Evolutionary conservation across 345 rosid genomes (phyloP), one percentile per base, ranked within the genome.

Genomic region (Gossypium anomalum): DNA sequence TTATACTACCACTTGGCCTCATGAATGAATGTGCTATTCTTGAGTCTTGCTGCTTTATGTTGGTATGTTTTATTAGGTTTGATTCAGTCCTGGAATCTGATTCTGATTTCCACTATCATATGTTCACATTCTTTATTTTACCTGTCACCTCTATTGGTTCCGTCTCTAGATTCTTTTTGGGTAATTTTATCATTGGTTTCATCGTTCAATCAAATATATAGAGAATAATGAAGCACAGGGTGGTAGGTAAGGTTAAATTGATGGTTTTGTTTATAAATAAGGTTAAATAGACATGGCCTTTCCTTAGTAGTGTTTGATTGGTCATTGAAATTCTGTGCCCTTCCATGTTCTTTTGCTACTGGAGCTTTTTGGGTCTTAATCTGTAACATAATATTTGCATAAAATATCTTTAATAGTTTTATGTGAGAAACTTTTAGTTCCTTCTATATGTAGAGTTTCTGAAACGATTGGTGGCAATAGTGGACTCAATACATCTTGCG

Each of bases 71-170:
- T 41, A 4, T 68, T 47, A 25, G 38, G 23, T 63, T 75, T 53
- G 13, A 66, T 73, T 55, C 69, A 13, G 27, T 66, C 34, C 44
- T 19, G 77, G 83, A 73, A 78, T 81, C 81, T 71, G 52, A 65
- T 78, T 79, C 85, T 73, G 58, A 8, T 72, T 60, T 65, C 23
- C 48, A n/a, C 17, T 60, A 64, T 79, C 55, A 67, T 70, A 23
- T 17, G 13, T 29, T 53, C 71, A 8, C 51, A 41, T 66, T 71
- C 38, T 38, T 15, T 13, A 3, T 48, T 22, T 68, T 65, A 15
- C 22, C 19, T 44, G 15, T 61, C 44, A 13, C 10, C 43, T 44
- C 56, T 22, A 7, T 19, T 57, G 20, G 22, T 17, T 64, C 43
- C 38, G 29, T 47, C 47, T 49, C 68, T 22, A 13, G 20, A 43